Conservation (phyloP, 192 early-diverging fungal genomes). For the Coemansia sp. region DNA sequence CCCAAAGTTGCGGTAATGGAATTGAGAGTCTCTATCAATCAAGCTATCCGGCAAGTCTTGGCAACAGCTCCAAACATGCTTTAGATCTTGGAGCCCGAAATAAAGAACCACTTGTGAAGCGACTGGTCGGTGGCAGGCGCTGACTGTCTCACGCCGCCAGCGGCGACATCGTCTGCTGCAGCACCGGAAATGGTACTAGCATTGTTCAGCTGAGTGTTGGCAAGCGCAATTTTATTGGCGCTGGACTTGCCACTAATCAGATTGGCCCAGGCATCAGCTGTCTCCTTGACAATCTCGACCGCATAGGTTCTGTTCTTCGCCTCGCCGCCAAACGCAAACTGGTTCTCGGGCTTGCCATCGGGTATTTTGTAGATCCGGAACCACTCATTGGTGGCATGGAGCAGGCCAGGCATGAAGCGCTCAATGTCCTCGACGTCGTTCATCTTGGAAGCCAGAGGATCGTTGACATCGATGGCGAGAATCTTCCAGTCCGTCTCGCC, state of each 20-base stretch:
- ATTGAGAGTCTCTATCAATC: too few species aligned
- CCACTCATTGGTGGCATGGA: conserved; percentile 98
- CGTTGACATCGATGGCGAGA: conserved; percentile 95
- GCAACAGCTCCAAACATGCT: neutral
- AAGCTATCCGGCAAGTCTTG: too few species aligned
- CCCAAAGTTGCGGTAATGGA: too few species aligned
- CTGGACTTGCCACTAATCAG: conserved; percentile 73
- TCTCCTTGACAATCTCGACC: conserved; percentile 84
- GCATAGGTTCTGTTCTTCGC: conserved; percentile 85
- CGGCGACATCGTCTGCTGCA: conserved; percentile 54
- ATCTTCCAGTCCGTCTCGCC: conserved; percentile 99
- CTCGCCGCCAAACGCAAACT: conserved; percentile 94
- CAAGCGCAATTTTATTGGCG: conserved; percentile 65
- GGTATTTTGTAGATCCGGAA: conserved; percentile 99
- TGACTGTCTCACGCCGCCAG: conserved; percentile 50
- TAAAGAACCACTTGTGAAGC: conserved; percentile 99
- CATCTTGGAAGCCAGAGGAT: conserved; percentile 93
- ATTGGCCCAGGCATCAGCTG: conserved; percentile 87
- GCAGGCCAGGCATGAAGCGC: conserved; percentile 90
- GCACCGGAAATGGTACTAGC: conserved; percentile 64
- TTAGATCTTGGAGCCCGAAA: conserved; percentile 71
- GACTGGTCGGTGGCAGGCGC: conserved; percentile 34
- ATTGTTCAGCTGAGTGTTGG: conserved; percentile 68
- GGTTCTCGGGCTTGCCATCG: conserved; percentile 99
- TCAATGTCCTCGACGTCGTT: conserved; percentile 99